A percentile compares a stretch with the other conserved stretches of the same genome.
Evolutionary conservation across 202 grass and related monocot species (phyloP).

Genomic region (Setaria italica): DNA sequence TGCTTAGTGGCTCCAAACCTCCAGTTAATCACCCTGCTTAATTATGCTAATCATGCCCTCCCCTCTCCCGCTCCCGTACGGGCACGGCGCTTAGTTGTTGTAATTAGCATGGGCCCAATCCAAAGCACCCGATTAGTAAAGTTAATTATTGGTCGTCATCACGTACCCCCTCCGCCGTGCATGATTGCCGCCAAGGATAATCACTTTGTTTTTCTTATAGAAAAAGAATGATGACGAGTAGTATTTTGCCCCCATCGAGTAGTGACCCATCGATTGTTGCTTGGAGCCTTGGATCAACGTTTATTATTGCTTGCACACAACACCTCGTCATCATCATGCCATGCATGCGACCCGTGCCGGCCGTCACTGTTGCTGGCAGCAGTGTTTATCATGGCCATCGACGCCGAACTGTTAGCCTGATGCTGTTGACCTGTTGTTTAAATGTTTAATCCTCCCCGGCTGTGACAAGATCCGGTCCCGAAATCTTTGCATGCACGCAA

Average conservation of each 20-base stretch:
- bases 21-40: slow-evolving; percentile 17
- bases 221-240: no score
- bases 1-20: not conserved
- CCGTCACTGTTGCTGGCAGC: not conserved
- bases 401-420: not conserved
- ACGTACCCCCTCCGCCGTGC: not conserved
- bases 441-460: not conserved
- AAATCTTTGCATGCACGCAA: slow-evolving; percentile 53
- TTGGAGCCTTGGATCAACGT: not conserved
- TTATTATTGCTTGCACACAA: slow-evolving; percentile 53
- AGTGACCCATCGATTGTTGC: slow-evolving; percentile 15
- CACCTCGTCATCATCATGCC: slow-evolving; percentile 20
- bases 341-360: slow-evolving; percentile 33
- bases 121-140: not conserved
- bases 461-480: slow-evolving; percentile 34
- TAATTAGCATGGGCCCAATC: not conserved
- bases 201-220: not conserved
- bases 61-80: not conserved
- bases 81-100: slow-evolving; percentile 4
- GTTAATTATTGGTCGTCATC: not conserved
- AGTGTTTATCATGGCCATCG: not conserved
- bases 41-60: not conserved
- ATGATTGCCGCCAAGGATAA: slow-evolving; percentile 22
- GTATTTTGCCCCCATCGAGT: no score
- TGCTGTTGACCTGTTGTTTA: not conserved